Evolutionary conservation across 2,329 filamentous ascomycete genomes (phyloP).

Genomic region (Phialophora expanda): DNA sequence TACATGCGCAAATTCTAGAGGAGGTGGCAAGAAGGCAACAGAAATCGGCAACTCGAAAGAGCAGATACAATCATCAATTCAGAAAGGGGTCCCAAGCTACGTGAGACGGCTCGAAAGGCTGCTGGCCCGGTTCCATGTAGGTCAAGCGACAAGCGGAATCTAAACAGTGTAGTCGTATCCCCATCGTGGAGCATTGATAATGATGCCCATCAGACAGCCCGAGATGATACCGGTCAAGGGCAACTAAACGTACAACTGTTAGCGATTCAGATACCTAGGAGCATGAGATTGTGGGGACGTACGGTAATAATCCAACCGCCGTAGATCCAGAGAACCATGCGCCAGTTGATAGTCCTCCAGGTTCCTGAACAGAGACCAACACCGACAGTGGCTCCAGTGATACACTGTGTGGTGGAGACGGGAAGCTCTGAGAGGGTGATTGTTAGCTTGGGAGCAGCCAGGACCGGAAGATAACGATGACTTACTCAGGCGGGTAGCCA

Average conservation of each 20-base stretch:
- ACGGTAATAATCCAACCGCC: constrained; percentile 68
- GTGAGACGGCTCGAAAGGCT: no score
- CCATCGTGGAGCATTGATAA: constrained; percentile 65
- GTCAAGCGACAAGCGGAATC: neutral
- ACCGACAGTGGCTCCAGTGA: constrained; percentile 68
- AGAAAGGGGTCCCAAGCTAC: no score
- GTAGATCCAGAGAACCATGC: constrained; percentile 70
- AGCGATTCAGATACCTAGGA: no score
- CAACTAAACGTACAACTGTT: constrained; percentile 44
- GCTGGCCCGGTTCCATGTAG: no score
- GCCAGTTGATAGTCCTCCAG: constrained; percentile 73
- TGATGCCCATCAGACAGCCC: constrained; percentile 58
- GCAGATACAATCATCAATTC: no score
- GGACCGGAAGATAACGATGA: no score
- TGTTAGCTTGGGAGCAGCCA: neutral
- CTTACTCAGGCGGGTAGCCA: constrained; percentile 68
- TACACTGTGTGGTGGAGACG: constrained; percentile 79
- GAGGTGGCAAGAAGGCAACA: no score
- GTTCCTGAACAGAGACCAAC: constrained; percentile 69
- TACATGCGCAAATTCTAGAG: no score
- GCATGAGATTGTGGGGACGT: no score
- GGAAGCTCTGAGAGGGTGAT: constrained; percentile 55
- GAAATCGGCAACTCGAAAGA: no score
- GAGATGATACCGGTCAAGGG: constrained; percentile 64
- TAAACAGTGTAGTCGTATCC: constrained; percentile 7